These are phyloP conservation scores for Nannizziopsis arthrosporioides DNA, from an alignment of 2,329 filamentous ascomycete genomes.

Conservation along the genomic window DNA sequence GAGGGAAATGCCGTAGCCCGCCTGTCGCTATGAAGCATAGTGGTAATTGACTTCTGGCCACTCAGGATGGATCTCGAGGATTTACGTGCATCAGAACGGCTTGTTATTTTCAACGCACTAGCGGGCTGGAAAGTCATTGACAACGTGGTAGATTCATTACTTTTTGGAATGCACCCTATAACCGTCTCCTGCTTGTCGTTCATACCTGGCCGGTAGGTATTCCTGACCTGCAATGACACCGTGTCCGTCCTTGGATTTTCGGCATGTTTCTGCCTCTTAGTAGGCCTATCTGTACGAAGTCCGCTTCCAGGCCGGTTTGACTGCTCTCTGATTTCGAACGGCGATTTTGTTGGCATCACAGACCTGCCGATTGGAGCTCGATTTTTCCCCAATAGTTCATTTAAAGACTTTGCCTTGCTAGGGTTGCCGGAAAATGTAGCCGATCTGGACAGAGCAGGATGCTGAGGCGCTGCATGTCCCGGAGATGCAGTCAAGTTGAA, in stretches of 20 bases:
- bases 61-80: neutral
- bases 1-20: constrained; percentile 25
- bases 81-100: neutral
- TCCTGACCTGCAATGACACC: neutral
- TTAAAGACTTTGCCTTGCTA: constrained; percentile 47
- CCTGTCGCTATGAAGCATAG: constrained; percentile 17
- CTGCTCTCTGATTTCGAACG: constrained; percentile 49
- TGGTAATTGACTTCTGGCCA: constrained; percentile 10
- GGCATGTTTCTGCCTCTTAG: constrained; percentile 12
- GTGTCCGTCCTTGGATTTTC: neutral
- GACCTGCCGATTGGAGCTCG: constrained; percentile 54
- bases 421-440: constrained; percentile 22
- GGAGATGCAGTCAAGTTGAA: constrained; percentile 18
- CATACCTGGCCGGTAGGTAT: neutral
- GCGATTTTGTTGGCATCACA: constrained; percentile 46
- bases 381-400: constrained; percentile 53
- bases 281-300: constrained; percentile 1
- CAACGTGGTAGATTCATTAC: neutral
- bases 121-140: constrained; percentile 7
- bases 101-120: constrained; percentile 8
- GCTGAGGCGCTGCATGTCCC: constrained; percentile 24
- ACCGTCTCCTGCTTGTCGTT: neutral
- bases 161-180: neutral
- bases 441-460: constrained; percentile 30
- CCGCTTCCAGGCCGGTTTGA: neutral